Percentiles rank a stretch among this genome's conserved stretches.
These are phyloP conservation scores for Citrullus colocynthis DNA, from an alignment of 306 rosid genomes.

Conservation along the genomic window DNA sequence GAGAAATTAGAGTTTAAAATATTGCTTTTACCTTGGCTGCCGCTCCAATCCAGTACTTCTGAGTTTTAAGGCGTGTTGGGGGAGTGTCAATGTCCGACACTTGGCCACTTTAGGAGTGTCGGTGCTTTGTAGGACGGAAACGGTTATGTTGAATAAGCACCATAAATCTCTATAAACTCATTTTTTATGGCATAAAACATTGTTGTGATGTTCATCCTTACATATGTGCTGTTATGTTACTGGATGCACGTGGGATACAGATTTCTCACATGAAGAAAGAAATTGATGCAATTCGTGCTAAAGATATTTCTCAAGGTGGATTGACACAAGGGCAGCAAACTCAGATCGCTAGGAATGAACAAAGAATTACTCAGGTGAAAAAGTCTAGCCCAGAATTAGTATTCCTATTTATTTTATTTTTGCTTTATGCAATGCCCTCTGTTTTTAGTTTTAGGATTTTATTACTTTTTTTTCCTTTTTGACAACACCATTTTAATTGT, in stretches of 20 bases:
- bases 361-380: constrained; percentile 72
- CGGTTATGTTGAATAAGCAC: background rate
- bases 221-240: background rate
- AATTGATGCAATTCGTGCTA: constrained; percentile 85
- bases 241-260: constrained; percentile 24
- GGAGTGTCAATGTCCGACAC: too few species aligned
- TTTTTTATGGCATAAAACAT: background rate
- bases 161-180: background rate
- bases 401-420: background rate
- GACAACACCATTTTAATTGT: background rate
- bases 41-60: too few species aligned
- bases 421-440: background rate
- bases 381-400: background rate
- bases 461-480: background rate
- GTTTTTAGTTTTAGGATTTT: background rate
- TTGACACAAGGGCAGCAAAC: constrained; percentile 95
- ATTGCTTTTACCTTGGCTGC: too few species aligned
- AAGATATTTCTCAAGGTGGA: constrained; percentile 95
- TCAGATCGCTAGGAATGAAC: constrained; percentile 96
- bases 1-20: too few species aligned
- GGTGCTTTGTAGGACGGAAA: background rate
- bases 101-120: too few species aligned
- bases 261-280: constrained; percentile 90
- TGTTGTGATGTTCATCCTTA: background rate
- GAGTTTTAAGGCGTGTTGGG: too few species aligned